Base-by-base conservation (phyloP, 306 rosid genomes). In the Crotalaria pallida region DNA sequence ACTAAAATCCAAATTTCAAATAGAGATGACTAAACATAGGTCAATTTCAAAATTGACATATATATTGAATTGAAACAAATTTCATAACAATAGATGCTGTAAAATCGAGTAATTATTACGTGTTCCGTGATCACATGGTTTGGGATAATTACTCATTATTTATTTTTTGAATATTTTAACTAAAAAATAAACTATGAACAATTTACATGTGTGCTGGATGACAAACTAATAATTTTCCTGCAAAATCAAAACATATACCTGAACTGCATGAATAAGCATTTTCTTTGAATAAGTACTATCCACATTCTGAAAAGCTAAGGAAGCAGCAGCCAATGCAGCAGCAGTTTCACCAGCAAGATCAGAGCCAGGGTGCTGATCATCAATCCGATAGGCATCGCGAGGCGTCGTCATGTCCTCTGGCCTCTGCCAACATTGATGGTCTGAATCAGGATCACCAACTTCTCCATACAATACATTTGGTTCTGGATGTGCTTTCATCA, bases 331-430 rank as follows among this genome's bases (percentile, higher is more conserved):
- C 0, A 89, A 21, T n/a, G 92, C 86, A 0, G 92, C 89, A 0
- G 91, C 81, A 0, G 96, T 78, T 58, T 87, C 93, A 2, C 81
- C 88, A 1, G 91, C 89, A n/a, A 89, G 81, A 59, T 89, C 96
- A 2, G 89, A 84, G 0, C 93, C 96, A 0, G 93, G 90, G 13
- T 87, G 26, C 4, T 78, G 23, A 0, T 52, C 71, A 5, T 89
- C 86, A 1, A 85, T 48, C 43, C 18, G 48, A 10, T 3, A 85
- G 33, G 85, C 12, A 0, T 24, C 16, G 0, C 92, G 83, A 0
- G 84, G 74, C 0, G 88, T 88, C 0, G 85, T 68, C 96, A 86
- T 88, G 50, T 91, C 96, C 58, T 91, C 96, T 0, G 96, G 92
- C 10, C 97, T 76, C 36, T 83, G 38, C 96, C 92, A 86, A 10